Percentiles rank a stretch among this genome's conserved stretches.
Evolutionary conservation across 2,329 filamentous ascomycete genomes (phyloP).

Genomic region (Colletotrichum orchidophilum): DNA sequence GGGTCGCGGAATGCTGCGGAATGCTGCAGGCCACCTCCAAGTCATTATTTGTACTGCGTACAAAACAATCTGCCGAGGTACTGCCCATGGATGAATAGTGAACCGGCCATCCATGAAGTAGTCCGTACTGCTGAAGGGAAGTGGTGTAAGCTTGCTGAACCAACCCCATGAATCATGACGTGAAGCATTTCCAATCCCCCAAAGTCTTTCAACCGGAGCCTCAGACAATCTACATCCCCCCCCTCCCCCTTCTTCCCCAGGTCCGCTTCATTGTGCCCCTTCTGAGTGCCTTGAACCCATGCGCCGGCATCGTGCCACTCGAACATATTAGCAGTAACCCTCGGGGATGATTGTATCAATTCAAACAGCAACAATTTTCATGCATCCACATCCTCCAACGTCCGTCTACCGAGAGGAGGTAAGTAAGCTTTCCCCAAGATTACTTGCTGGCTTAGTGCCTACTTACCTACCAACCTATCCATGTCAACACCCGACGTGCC

Average conservation of each 20-base stretch:
- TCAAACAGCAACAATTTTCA: not conserved
- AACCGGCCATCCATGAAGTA: not conserved
- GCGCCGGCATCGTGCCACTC: constrained; percentile 15
- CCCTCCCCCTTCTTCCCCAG: not conserved
- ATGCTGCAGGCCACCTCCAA: not conserved
- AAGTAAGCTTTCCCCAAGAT: not conserved
- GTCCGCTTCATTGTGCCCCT: not conserved
- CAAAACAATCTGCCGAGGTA: not conserved
- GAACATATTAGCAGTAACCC: not conserved
- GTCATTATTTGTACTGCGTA: not conserved
- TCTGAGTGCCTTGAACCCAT: not conserved
- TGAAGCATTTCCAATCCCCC: not conserved
- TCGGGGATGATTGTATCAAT: not conserved
- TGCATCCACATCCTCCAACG: no score
- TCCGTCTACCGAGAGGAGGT: no score
- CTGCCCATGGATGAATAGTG: not conserved
- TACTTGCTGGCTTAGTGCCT: not conserved
- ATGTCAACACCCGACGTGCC: no score
- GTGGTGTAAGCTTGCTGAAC: not conserved
- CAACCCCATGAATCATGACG: not conserved
- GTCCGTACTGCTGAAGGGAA: not conserved
- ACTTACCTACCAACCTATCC: not conserved
- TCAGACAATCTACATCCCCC: not conserved
- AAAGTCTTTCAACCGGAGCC: not conserved
- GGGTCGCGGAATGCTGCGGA: no score